A percentile compares a stretch with the other conserved stretches of the same genome.
Evolutionary conservation across 2,329 filamentous ascomycete species (phyloP).

Genomic region (Xylariales sp.): DNA sequence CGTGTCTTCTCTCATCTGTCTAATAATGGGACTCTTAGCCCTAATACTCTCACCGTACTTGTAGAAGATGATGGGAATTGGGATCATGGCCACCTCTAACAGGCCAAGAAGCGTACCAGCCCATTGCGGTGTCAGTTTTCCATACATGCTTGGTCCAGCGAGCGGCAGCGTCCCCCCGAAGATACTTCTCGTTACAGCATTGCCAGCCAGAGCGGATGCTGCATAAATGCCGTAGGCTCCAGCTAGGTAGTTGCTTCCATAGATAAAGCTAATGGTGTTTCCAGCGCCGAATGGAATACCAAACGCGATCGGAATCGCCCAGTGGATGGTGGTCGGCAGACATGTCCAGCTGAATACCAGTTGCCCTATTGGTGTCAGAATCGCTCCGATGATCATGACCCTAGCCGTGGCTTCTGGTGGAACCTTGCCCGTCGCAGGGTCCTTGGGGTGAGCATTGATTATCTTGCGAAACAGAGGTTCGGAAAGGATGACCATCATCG

Average conservation of each 20-base stretch:
- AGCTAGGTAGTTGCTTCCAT: conserved; percentile 74
- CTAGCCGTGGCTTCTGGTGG: conserved; percentile 77
- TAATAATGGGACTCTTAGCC: conserved; percentile 43
- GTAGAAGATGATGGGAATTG: conserved; percentile 78
- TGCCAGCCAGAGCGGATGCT: conserved; percentile 74
- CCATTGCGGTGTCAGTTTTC: conserved; percentile 67
- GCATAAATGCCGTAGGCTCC: conserved; percentile 77
- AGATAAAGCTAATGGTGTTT: conserved; percentile 77
- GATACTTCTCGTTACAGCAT: conserved; percentile 66
- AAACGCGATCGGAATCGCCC: conserved; percentile 73
- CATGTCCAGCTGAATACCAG: conserved; percentile 88
- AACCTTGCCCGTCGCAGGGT: conserved; percentile 68
- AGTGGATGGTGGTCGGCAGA: conserved; percentile 70
- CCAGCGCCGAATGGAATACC: conserved; percentile 76
- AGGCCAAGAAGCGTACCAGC: conserved; percentile 71
- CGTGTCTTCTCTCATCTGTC: conserved; percentile 40
- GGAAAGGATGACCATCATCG: conserved; percentile 53
- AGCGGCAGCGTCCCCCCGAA: conserved; percentile 77
- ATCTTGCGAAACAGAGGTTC: conserved; percentile 72
- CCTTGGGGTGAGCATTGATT: conserved; percentile 70
- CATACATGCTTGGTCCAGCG: conserved; percentile 69
- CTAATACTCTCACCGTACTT: conserved; percentile 51
- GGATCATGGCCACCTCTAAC: conserved; percentile 68
- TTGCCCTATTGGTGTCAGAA: conserved; percentile 72
- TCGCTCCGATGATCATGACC: conserved; percentile 71